Conservation (phyloP, 1,284 basidiomycete species). For the Boletus hoseneyae region DNA sequence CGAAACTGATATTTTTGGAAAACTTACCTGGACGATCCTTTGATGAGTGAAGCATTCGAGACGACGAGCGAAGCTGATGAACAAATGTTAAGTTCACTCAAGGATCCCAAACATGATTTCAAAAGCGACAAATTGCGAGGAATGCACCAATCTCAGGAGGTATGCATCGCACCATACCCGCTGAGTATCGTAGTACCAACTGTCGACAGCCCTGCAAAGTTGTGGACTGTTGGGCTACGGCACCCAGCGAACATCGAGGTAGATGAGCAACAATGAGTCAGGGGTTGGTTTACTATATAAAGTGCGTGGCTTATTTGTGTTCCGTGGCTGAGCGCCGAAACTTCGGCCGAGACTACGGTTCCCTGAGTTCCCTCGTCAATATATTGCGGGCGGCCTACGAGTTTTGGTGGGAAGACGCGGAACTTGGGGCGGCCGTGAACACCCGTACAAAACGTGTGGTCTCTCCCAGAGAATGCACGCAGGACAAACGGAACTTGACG, state of each 20-base stretch:
- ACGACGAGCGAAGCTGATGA: too few species aligned
- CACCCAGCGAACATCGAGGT: background rate
- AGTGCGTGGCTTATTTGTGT: conserved; percentile 8
- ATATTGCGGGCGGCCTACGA: background rate
- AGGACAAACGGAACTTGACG: too few species aligned
- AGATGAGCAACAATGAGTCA: background rate
- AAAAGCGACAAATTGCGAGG: too few species aligned
- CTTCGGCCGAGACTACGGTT: background rate
- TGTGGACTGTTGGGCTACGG: conserved; percentile 21
- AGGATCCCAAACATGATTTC: too few species aligned
- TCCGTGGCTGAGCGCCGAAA: background rate
- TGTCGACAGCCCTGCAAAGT: conserved; percentile 1
- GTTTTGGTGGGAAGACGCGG: conserved; percentile 1
- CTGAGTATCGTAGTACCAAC: conserved; percentile 9
- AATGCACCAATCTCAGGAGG: too few species aligned
- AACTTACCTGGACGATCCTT: too few species aligned
- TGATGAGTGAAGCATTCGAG: too few species aligned
- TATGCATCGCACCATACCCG: background rate
- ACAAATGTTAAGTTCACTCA: too few species aligned
- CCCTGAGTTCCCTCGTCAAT: background rate
- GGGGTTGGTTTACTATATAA: background rate
- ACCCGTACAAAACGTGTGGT: too few species aligned
- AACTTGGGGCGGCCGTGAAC: conserved; percentile 2
- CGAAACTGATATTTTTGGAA: too few species aligned
- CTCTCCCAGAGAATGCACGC: too few species aligned